Base-by-base conservation (phyloP, 495 filamentous ascomycete genomes). In the Halenospora varia region DNA sequence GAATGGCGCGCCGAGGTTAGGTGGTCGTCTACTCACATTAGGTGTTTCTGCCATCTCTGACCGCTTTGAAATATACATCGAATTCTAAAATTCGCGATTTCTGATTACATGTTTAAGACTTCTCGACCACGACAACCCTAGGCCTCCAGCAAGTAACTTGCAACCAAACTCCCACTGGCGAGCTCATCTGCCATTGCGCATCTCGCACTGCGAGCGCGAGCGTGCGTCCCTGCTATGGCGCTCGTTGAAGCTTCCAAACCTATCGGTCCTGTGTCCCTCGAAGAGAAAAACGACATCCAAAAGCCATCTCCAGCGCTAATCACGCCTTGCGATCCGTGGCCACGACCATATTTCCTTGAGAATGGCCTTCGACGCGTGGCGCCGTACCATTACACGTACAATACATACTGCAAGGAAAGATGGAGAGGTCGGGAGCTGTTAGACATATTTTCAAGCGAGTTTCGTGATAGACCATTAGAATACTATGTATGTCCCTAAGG, bases 311-410 rank as follows among this genome's bases (percentile, higher is more conserved):
- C 76, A 13, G 80, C 84, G 11, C 63, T 83, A 25, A 72, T 78
- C 2, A 86, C 85, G 0, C 85, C 87, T 18, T 80, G 76, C 61
- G 83, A 88, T 60, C 80, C 83, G 9, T 87, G 79, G 81, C 84
- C 87, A 22, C 75, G 78, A n/a, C 78, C 76, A 2, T 96, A 96
- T 69, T 88, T 85, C 62, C 71, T 96, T 53, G 88, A 94, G 51
- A 82, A 85, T 62, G 89, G 88, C 10, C 70, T 96, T 40, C 84
- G 92, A 35, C 83, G 89, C 26, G 89, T 96, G 13, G 75, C 77
- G n/a, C 93, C 92, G 3, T 97, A 97, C 66, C 81, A 94, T 66
- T 97, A 82, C 67, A 96, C 94, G 2, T 97, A 96, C 71, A 96
- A 96, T 64, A 96, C 92, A 1, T 90, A 83, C 70, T 92, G 87